These are phyloP conservation scores for Monosporozyma yasuniensis DNA, from an alignment of 805 yeast species.

Conservation along the genomic window DNA sequence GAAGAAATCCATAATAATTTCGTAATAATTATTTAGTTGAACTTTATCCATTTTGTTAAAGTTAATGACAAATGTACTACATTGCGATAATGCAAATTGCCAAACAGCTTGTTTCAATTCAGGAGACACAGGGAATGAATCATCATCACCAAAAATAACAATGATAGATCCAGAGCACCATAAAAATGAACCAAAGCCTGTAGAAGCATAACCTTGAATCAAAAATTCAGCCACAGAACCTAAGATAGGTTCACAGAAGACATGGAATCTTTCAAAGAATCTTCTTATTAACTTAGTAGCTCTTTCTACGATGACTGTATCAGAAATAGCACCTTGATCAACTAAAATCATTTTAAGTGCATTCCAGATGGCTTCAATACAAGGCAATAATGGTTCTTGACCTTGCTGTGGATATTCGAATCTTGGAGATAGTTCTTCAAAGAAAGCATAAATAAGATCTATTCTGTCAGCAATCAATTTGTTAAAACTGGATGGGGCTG, in stretches of 20 bases:
- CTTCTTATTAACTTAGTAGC: constrained; percentile 58
- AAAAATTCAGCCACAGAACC: constrained; percentile 57
- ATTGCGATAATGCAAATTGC: constrained; percentile 64
- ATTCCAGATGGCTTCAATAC: constrained; percentile 22
- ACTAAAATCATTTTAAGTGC: constrained; percentile 17
- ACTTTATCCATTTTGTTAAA: constrained; percentile 23
- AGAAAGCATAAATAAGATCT: constrained; percentile 37
- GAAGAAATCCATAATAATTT: constrained; percentile 79
- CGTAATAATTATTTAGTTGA: constrained; percentile 30
- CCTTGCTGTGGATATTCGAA: constrained; percentile 25
- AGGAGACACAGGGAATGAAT: constrained; percentile 24
- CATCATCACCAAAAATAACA: constrained; percentile 59
- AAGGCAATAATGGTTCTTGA: constrained; percentile 24
- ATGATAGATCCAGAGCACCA: constrained; percentile 84
- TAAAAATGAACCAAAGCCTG: constrained; percentile 70
- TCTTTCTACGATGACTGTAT: constrained; percentile 48
- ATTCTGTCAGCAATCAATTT: constrained; percentile 59
- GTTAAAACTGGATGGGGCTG: constrained; percentile 27
- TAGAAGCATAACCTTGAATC: constrained; percentile 58
- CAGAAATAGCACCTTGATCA: constrained; percentile 18
- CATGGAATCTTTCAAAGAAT: constrained; percentile 42
- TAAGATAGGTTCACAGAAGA: constrained; percentile 41
- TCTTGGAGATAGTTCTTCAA: constrained; percentile 27
- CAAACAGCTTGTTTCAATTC: constrained; percentile 54
- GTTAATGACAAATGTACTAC: constrained; percentile 45